phyloP scores from a whole-genome alignment of 352 stramenopile species.

The Phytophthora parvispora region DNA sequence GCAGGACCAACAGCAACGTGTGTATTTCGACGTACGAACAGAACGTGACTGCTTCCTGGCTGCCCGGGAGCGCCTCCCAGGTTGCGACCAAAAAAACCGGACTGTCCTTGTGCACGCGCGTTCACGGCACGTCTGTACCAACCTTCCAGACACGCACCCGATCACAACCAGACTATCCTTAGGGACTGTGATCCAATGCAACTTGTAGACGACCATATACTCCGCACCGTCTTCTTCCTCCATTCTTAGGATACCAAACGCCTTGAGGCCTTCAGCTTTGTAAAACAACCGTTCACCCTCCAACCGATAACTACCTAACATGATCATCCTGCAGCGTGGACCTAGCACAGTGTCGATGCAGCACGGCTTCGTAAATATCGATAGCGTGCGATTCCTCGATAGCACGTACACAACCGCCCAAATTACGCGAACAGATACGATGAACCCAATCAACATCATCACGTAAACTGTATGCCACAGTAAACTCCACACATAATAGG shows the following conservation, averaged over 20 bases:
- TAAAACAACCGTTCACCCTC: slow-evolving; percentile 17
- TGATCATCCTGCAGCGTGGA: slow-evolving; percentile 17
- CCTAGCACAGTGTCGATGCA: slow-evolving; percentile 23
- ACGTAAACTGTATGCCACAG: slow-evolving; percentile 22
- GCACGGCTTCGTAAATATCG: slow-evolving; percentile 7
- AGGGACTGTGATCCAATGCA: slow-evolving; percentile 14
- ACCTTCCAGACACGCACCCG: slow-evolving; percentile 8
- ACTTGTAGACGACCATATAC: slow-evolving; percentile 11
- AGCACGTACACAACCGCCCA: slow-evolving; percentile 1
- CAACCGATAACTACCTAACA: slow-evolving; percentile 15
- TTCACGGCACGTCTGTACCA: slow-evolving; percentile 8
- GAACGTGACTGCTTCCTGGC: background rate
- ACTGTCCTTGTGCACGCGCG: background rate
- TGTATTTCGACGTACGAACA: background rate
- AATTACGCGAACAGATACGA: slow-evolving; percentile 7
- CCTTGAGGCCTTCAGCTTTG: slow-evolving; percentile 13
- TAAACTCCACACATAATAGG: slow-evolving; percentile 35
- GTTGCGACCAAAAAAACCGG: slow-evolving; percentile 4
- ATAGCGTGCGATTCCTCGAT: background rate
- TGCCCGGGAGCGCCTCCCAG: slow-evolving; percentile 1
- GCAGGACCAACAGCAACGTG: background rate
- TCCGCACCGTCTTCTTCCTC: slow-evolving; percentile 12
- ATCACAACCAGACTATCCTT: slow-evolving; percentile 12
- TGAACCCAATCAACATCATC: slow-evolving; percentile 18
- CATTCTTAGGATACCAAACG: slow-evolving; percentile 25